Conservation (phyloP, 1,139 yeast genomes). For the Hemisphaericaspora xylanilytica region DNA sequence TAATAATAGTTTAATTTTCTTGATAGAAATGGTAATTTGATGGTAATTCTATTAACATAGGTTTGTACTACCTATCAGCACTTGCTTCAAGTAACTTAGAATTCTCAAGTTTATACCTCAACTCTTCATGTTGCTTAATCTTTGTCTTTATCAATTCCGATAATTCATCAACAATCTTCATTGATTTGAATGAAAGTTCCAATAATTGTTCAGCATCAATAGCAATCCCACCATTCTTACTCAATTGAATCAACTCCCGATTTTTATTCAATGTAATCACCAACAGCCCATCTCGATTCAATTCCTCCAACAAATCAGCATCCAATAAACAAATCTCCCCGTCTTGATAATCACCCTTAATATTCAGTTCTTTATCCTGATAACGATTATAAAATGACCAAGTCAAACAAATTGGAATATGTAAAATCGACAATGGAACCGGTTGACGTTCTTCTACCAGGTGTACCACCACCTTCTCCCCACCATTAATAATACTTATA, state of each 20-base stretch:
- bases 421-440: conserved; percentile 79
- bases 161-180: conserved; percentile 56
- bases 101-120: conserved; percentile 29
- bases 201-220: conserved; percentile 71
- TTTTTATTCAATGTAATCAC: conserved; percentile 87
- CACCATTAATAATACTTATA: conserved; percentile 64
- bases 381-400: conserved; percentile 75
- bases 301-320: conserved; percentile 75
- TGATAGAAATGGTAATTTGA: too few species aligned
- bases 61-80: conserved; percentile 25
- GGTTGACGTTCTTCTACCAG: conserved; percentile 79
- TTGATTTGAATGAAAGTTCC: conserved; percentile 69
- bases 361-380: conserved; percentile 59
- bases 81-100: conserved; percentile 39
- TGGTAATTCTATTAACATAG: background rate
- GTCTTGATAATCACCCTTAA: conserved; percentile 53
- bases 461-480: conserved; percentile 62
- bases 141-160: conserved; percentile 62
- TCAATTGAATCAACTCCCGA: conserved; percentile 83
- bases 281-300: conserved; percentile 71
- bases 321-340: conserved; percentile 68
- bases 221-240: conserved; percentile 88
- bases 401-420: conserved; percentile 88
- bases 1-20: background rate
- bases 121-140: conserved; percentile 54